These are phyloP conservation scores for Serendipita sp. DNA, from an alignment of 768 basidiomycete genomes.

Conservation along the genomic window DNA sequence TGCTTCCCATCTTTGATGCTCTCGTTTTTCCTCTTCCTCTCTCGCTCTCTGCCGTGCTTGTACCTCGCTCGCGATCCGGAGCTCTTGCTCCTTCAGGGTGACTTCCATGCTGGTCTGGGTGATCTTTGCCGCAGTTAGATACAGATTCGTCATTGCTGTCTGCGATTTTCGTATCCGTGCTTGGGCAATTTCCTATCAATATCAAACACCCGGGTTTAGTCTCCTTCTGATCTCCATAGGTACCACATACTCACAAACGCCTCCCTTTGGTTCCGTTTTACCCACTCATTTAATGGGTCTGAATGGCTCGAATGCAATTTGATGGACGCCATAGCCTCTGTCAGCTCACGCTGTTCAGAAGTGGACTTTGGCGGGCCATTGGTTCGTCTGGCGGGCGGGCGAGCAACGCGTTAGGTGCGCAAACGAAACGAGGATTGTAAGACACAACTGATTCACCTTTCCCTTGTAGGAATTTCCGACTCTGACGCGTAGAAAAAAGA, in stretches of 20 bases:
- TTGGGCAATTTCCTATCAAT: slow-evolving; percentile 13
- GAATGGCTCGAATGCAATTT: slow-evolving; percentile 29
- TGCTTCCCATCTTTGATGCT: slow-evolving; percentile 45
- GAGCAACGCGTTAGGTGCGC: background rate
- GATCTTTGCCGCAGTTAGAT: slow-evolving; percentile 16
- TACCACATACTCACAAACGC: slow-evolving; percentile 25
- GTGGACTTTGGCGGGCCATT: slow-evolving; percentile 11
- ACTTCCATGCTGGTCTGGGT: slow-evolving; percentile 43
- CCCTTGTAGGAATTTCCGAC: background rate
- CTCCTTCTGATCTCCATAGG: slow-evolving; percentile 16
- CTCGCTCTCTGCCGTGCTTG: slow-evolving; percentile 18
- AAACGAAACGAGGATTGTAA: background rate
- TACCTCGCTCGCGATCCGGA: slow-evolving; percentile 20
- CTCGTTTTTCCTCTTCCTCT: slow-evolving; percentile 28
- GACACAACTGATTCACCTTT: background rate
- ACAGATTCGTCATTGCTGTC: slow-evolving; percentile 19
- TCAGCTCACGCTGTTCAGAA: slow-evolving; percentile 23
- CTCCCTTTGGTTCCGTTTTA: slow-evolving; percentile 31
- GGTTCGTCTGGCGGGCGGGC: background rate
- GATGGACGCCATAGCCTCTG: slow-evolving; percentile 34
- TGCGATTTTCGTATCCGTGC: slow-evolving; percentile 13
- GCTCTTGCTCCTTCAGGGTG: slow-evolving; percentile 29
- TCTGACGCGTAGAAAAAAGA: slow-evolving; percentile 7
- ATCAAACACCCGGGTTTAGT: slow-evolving; percentile 12
- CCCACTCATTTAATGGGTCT: slow-evolving; percentile 39